A percentile compares a stretch with the other conserved stretches of the same genome.
phyloP scores from a whole-genome alignment of 2,329 filamentous ascomycete genomes.

The Paraphoma chrysanthemicola region DNA sequence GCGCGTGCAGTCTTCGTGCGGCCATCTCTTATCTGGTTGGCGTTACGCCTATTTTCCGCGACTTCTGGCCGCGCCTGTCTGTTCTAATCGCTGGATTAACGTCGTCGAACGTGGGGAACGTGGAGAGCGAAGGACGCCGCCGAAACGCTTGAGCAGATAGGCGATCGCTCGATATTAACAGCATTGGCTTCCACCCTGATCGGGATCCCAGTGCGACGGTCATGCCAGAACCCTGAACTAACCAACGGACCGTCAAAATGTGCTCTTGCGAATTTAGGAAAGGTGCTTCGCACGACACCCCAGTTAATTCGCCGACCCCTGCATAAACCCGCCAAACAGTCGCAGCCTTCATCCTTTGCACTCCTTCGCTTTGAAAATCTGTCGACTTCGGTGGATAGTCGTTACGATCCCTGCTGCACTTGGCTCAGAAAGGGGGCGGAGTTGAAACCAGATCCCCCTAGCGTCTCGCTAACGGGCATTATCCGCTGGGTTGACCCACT shows the following conservation, averaged over 20 bases:
- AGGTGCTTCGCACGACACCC: not conserved
- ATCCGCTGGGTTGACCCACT: not conserved
- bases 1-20: not conserved
- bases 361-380: not conserved
- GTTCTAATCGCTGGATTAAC: not conserved
- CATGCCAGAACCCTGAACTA: not conserved
- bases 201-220: not conserved
- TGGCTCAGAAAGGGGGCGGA: not conserved
- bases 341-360: not conserved
- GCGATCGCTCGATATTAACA: not conserved
- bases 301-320: not conserved
- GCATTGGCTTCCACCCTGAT: not conserved
- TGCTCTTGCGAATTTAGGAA: not conserved
- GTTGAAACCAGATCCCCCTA: not conserved
- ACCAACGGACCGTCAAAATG: not conserved
- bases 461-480: not conserved
- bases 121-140: not conserved
- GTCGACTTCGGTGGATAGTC: not conserved
- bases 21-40: not conserved
- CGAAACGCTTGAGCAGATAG: not conserved
- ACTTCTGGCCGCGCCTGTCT: no score
- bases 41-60: no score
- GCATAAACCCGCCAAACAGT: not conserved
- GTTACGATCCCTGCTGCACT: not conserved
- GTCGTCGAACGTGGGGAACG: not conserved